Base-by-base conservation (phyloP, 225 moss, liverwort and hornwort genomes). In the Straminergon stramineum region DNA sequence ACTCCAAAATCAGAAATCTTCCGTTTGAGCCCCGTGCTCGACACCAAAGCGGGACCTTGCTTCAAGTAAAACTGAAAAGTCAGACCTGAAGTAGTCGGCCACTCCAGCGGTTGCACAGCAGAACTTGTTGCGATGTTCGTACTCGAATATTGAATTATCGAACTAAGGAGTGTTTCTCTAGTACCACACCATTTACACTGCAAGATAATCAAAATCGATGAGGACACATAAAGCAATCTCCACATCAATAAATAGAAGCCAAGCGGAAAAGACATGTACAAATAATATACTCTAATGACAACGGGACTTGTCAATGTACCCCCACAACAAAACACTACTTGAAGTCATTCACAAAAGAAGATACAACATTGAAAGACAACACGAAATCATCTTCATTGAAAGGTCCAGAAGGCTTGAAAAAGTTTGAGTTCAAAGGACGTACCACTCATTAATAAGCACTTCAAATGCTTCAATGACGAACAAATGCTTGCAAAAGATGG, bases 121-220 rank as follows among this genome's bases (percentile, higher is more conserved):
- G 27, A 62, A 62, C 62, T 27, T 27, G 62, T 62, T 62, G 27
- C 62, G 37, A 21, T 22, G 16, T 9, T 16, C 16, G 43, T 9
- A 73, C 0, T 0, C 28, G 0, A 6, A 45, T 48, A 10, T 18
- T 1, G 48, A 74, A 6, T 10, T 17, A 17, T 9, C 48, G 7
- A 74, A 15, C 9, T 7, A 5, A 5, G 73, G 43, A 15, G 43
- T 43, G 45, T 2, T 9, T 74, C 73, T 51, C 75, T 20, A 51
- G 51, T 48, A 19, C 18, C 10, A 30, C 75, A 48, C 17, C 51
- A 51, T 32, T 20, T 32, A 3, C 11, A 31, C 32, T 32, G 20
- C 75, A 51, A 6, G 75, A 51, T 7, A 51, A 13, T 32, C 4
- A 12, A 10, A 48, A 30, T 18, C 18, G 7, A 48, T 48, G 5